A percentile compares a stretch with the other conserved stretches of the same genome.
These are phyloP conservation scores for Acanthamoeba sp. DNA, from an alignment of 208 protist species.

Conservation along the genomic window DNA sequence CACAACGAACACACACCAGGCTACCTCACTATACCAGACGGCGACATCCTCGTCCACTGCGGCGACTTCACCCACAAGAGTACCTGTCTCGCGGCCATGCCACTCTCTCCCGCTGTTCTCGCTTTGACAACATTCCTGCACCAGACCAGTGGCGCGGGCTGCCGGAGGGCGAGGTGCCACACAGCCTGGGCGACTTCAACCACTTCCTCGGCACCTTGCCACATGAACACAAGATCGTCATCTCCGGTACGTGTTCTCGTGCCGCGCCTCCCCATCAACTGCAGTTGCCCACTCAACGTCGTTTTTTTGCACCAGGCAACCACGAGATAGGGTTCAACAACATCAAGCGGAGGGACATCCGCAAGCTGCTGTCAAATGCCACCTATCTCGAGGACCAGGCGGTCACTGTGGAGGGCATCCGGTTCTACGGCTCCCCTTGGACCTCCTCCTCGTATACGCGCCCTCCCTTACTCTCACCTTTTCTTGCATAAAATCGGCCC, in stretches of 20 bases:
- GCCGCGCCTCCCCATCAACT: no score
- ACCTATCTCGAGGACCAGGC: constrained; percentile 42
- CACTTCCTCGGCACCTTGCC: constrained; percentile 40
- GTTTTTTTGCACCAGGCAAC: constrained; percentile 15
- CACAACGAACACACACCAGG: neutral
- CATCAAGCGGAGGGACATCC: neutral
- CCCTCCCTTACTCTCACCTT: neutral
- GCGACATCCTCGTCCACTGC: constrained; percentile 64
- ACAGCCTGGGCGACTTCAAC: neutral
- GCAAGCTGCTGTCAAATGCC: constrained; percentile 7
- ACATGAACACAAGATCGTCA: constrained; percentile 66
- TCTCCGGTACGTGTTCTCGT: neutral
- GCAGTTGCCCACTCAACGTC: no score
- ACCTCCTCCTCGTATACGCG: neutral
- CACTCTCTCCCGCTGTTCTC: neutral
- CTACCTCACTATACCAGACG: neutral
- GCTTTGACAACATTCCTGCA: no score
- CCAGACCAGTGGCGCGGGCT: neutral
- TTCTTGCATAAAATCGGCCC: no score
- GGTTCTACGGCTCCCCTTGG: constrained; percentile 60
- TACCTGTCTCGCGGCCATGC: neutral
- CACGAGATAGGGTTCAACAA: constrained; percentile 59
- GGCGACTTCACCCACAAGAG: constrained; percentile 60
- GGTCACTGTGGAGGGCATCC: constrained; percentile 15
- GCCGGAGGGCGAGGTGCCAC: neutral